Base-by-base conservation (phyloP, 2,329 filamentous ascomycete genomes). In the Trichoderma atroviride region DNA sequence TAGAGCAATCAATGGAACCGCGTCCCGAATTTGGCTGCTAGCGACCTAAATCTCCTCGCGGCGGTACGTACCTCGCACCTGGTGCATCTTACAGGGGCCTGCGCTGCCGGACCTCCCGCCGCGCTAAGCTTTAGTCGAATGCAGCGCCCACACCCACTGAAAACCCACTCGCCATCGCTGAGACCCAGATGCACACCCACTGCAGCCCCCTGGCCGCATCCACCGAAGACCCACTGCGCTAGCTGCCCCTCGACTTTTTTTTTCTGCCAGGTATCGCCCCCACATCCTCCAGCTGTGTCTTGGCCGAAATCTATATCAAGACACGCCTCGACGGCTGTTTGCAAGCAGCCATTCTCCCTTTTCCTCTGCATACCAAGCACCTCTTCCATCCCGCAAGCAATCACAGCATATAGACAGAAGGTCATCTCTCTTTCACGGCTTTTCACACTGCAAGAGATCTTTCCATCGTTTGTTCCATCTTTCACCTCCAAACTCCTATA, bases 101-200 rank as follows among this genome's bases (percentile, higher is more conserved):
- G 50, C 66, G 69, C 52, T 70, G 68, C 70, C 70, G 70, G 75
- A 74, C 75, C 71, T 76, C 74, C 75, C 75, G 75, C 75, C 70
- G 69, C 75, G 72, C 75, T 76, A 77, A 70, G 64, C 70, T 70
- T 72, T 75, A 75, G 73, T 74, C 37, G 72, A 70, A 70, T 72
- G 72, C 71, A 71, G 70, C 70, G 65, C 57, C 71, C 71, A 69
- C 68, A 60, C 69, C 63, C 66, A 62, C 60, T 58, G 47, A 58
- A 62, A 58, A 65, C 62, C 55, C 70, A 71, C 57, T 57, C 65
- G 57, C 61, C 61, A 66, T 68, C 40, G 63, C 61, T 67, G 60
- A 58, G 68, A 61, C 63, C 68, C 63, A 70, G 68, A 70, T 67
- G 58, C 53, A 57, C 63, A 47, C 68, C 68, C 62, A 70, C 68